These are phyloP conservation scores for Ganoderma sp. DNA, from an alignment of 1,284 basidiomycete genomes.

Conservation along the genomic window DNA sequence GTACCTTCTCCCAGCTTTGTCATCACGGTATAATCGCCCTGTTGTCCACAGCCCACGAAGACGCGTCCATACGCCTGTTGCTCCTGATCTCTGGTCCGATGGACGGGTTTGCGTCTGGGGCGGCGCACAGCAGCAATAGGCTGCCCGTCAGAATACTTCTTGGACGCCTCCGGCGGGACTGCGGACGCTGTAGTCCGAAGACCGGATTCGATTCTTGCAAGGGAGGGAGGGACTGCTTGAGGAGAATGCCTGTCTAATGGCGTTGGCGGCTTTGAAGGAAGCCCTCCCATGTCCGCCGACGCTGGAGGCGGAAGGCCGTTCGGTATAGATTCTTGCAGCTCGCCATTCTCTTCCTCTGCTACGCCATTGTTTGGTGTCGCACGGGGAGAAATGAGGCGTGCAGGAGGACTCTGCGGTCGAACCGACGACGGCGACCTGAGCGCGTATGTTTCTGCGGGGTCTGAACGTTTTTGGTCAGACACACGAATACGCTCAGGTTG, in stretches of 20 bases:
- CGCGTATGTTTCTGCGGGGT: constrained; percentile 18
- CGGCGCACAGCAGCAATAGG: constrained; percentile 22
- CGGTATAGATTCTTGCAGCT: constrained; percentile 45
- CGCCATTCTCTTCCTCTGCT: constrained; percentile 34
- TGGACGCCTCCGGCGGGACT: constrained; percentile 18
- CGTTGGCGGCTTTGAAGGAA: constrained; percentile 24
- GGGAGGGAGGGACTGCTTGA: constrained; percentile 40
- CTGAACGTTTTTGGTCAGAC: constrained; percentile 4
- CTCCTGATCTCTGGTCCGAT: constrained; percentile 72
- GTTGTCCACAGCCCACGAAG: constrained; percentile 79
- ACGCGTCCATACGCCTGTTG: constrained; percentile 63
- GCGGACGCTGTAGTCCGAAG: constrained; percentile 14
- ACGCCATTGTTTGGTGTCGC: constrained; percentile 25
- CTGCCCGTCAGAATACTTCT: constrained; percentile 9
- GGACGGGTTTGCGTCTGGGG: constrained; percentile 43
- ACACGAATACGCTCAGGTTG: constrained; percentile 4
- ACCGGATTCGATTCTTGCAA: constrained; percentile 27
- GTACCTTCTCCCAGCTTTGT: constrained; percentile 94
- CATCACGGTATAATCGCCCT: constrained; percentile 81
- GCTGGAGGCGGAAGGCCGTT: constrained; percentile 38
- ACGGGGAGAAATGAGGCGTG: constrained; percentile 24
- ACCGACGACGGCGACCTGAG: constrained; percentile 30
- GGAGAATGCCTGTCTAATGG: constrained; percentile 54
- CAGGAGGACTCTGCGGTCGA: constrained; percentile 7
- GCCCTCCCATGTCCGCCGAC: constrained; percentile 35